Base-by-base conservation (phyloP, 306 rosid genomes). In the Casuarina equisetifolia region DNA sequence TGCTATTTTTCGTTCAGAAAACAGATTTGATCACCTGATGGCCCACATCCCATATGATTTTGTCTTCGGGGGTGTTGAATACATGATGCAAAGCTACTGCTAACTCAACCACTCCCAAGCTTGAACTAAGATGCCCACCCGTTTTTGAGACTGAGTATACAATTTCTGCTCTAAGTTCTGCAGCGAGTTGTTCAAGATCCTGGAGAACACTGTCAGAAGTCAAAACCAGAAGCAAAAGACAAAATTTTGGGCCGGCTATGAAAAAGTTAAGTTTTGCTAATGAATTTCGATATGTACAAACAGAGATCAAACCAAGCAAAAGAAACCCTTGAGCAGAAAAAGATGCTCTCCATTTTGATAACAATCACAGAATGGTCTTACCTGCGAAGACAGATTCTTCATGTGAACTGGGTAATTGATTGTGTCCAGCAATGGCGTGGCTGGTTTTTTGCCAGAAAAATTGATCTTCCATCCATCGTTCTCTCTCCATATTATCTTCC, bases 41-140 rank as follows among this genome's bases (percentile, higher is more conserved):
- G 4, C 98, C 98, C 77, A 95, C 97, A 83, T 95, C 98, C 98
- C 98, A 95, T 50, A 92, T 87, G 76, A 95, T 91, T 80, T 91
- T 95, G 81, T 95, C 96, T 35, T 91, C 85, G 10, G 97, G 97
- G 46, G 97, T 85, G 85, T 82, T 77, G 88, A 95, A 92, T 63
- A 92, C 98, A 80, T 92, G 92, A 80, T 95, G 98, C 35, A 95
- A 80, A 45, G 96, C 97, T 69, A 95, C 97, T 6, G 97, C 1
- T 46, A 95, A 78, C 81, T 92, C 98, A 74, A 92, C 95, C 42
- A 92, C 98, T 67, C 98, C 98, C 81, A 95, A 92, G 79, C 97
- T 95, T 49, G 98, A 74, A 79, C 98, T 95, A 12, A 95, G 95
- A 88, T 95, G 98, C 35, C 98, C 98, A 17, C 98, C 98, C 7